Evolutionary conservation across 2,329 filamentous ascomycete species (phyloP), one percentile per base, ranked within the genome.

Genomic region (Stromatinia cepivora): DNA sequence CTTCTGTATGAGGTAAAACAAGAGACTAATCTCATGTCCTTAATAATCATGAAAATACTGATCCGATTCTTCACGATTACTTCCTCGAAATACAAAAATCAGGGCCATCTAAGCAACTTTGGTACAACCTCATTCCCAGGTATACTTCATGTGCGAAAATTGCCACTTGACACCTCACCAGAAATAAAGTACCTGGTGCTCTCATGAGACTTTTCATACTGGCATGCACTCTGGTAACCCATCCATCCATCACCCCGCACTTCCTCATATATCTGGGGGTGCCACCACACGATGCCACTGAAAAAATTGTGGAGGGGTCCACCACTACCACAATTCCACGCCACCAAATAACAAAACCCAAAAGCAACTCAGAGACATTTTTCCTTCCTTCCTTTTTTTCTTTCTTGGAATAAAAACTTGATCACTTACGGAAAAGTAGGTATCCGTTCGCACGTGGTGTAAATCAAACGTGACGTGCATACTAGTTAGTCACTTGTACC

Each of bases 391-490:
- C 20, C 17, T 46, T 34, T 42, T 45, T 31, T 25, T 17, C 22
- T n/a, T 34, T 62, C 58, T 36, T 36, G 13, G 4, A 36, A 45
- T 9, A 56, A 50, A 36, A 61, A 11, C 36, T 34, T 28, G 65
- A 31, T 61, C 46, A 62, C 34, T 62, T 67, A 53, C 34, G 53
- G 31, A 34, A 34, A 68, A 52, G 66, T 54, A 63, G 13, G 46
- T 63, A 68, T 45, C 66, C 57, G 57, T 50, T 22, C 57, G 25
- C 66, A 68, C 48, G 66, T 63, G 66, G 57, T 53, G 22, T 46
- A 20, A 50, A 62, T 39, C 58, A 62, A 53, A 54, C 66, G 66
- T 67, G 66, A 67, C 66, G 66, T 67, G 66, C 66, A 67, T 53
- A n/a, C n/a, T n/a, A n/a, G n/a, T n/a, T n/a, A 53, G 50, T 25